Evolutionary conservation across 352 stramenopile genomes (phyloP).

Genomic region (Sclerospora graminicola): DNA sequence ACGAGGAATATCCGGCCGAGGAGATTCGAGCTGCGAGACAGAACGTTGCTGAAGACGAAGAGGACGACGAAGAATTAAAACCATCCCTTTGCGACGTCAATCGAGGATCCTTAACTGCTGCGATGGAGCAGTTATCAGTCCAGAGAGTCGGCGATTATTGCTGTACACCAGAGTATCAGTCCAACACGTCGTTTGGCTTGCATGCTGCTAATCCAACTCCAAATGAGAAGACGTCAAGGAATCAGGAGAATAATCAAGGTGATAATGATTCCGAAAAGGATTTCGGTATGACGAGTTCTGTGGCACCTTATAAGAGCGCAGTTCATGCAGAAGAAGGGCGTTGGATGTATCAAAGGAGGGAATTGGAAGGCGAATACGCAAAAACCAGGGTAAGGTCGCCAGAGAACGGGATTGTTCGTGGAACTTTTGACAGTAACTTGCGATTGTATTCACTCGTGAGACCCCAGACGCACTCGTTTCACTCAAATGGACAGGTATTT

Average conservation of each 20-base stretch:
- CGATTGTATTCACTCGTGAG: constrained; percentile 16
- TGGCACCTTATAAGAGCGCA: constrained; percentile 20
- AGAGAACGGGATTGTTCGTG: background rate
- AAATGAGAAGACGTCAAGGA: constrained; percentile 11
- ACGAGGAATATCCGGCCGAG: constrained; percentile 16
- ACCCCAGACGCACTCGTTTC: constrained; percentile 58
- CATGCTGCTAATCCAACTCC: constrained; percentile 14
- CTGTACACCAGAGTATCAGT: constrained; percentile 12
- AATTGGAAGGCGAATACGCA: constrained; percentile 10
- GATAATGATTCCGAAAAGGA: constrained; percentile 20
- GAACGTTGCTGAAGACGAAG: constrained; percentile 5
- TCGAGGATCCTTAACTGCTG: constrained; percentile 1
- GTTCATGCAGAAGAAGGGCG: constrained; percentile 2
- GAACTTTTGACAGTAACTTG: background rate
- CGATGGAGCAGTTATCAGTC: constrained; percentile 5
- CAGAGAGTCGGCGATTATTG: constrained; percentile 4
- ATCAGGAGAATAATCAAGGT: constrained; percentile 19
- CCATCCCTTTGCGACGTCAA: too few species aligned
- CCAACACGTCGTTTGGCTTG: background rate
- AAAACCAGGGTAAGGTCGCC: constrained; percentile 9
- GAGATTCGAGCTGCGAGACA: constrained; percentile 24
- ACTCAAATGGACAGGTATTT: constrained; percentile 71
- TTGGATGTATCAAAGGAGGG: constrained; percentile 7
- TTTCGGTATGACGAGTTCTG: constrained; percentile 12
- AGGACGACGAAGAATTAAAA: constrained; percentile 13